phyloP scores from a whole-genome alignment of 257 asterid genomes.

The Solanum sejunctum region DNA sequence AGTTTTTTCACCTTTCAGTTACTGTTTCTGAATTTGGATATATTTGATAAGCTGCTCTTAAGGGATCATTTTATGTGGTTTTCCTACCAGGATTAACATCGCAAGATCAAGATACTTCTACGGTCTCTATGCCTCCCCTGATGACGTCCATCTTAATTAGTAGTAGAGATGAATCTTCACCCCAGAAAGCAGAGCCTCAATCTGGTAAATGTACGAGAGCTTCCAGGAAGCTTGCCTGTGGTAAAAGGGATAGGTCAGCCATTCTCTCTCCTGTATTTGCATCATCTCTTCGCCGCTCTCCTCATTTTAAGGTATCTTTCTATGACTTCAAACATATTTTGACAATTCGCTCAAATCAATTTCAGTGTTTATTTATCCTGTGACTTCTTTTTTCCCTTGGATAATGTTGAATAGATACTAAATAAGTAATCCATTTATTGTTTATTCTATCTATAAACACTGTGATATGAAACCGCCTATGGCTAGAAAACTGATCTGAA shows the following conservation, averaged over 20 bases:
- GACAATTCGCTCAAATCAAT: not conserved
- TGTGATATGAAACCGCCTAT: not conserved
- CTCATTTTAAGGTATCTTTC: conserved; percentile 48
- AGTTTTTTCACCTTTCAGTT: not conserved
- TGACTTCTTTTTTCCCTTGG: not conserved
- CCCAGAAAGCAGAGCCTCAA: conserved; percentile 23
- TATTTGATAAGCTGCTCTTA: not conserved
- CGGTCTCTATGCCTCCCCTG: conserved; percentile 44
- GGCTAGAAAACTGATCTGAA: not conserved
- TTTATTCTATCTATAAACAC: not conserved
- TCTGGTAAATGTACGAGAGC: conserved; percentile 15
- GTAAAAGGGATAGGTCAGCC: conserved; percentile 16
- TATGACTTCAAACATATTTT: not conserved
- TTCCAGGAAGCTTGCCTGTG: conserved; percentile 27
- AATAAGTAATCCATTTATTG: not conserved
- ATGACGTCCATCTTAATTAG: conserved; percentile 43
- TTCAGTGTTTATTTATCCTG: not conserved
- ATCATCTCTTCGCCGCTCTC: conserved; percentile 49
- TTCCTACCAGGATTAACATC: conserved; percentile 15
- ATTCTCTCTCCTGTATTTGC: conserved; percentile 49
- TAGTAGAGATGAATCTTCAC: conserved; percentile 35
- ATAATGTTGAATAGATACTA: not conserved
- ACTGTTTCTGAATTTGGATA: conserved; percentile 14
- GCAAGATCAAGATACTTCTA: conserved; percentile 30
- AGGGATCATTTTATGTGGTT: conserved; percentile 22